Base-by-base conservation (phyloP, 371 early-diverging fungal species). In the Dipsacomyces acuminosporus region DNA sequence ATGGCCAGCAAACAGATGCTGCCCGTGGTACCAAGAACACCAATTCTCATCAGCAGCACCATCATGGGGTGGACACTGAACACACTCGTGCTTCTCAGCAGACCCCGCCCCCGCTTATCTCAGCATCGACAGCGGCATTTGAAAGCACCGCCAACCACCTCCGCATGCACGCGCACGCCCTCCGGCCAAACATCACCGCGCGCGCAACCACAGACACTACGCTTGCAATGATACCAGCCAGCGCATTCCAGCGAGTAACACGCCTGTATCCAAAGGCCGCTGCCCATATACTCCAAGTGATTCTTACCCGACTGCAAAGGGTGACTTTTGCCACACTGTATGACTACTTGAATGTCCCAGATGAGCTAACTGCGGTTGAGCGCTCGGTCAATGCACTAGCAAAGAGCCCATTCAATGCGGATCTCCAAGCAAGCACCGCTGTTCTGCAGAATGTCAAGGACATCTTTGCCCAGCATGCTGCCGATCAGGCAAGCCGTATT, bases 231-330 rank as follows among this genome's bases (percentile, higher is more conserved):
- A 91, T 98, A 45, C 98, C 98, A 3, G 93, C 86, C 36, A 87
- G 88, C 54, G 95, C 96, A 0, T 98, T 98, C 60, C 85, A 84
- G 48, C 80, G 87, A 30, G 72, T 97, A 30, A 84, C 88, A 1
- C 84, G 85, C 62, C 91, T 91, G 59, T 94, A 90, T 71, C 96
- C 98, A 8, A 86, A 85, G 57, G 89, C 98, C 0, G 93, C 90
- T 1, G 93, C 95, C 18, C 95, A 96, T 58, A 94, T 98, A 44
- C 87, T 90, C 2, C 95, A 93, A 61, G 95, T 96, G 34, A 94
- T 98, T 48, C 67, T 98, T 48, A 91, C 96, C 1, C 82, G 96
- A 19, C 91, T 96, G 67, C 94, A 95, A 67, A 82, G 98, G 2
- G 96, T 96, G 33, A 96, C 97, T 0, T 83, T 94, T 61, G 80